phyloP scores from a whole-genome alignment of 2,329 filamentous ascomycete species.

The Rosellinia necatrix region DNA sequence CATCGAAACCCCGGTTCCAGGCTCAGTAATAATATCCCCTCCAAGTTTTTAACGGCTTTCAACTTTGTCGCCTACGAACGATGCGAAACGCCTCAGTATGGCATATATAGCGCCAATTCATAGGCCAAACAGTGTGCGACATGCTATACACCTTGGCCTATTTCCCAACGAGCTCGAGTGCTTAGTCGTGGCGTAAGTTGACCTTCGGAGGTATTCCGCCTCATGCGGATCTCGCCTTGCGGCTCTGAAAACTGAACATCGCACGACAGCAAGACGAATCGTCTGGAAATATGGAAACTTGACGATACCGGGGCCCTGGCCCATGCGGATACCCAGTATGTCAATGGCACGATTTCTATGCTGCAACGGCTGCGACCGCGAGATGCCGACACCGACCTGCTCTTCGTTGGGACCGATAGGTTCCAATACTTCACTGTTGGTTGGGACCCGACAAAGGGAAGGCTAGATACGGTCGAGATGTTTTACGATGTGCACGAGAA shows the following conservation, averaged over 20 bases:
- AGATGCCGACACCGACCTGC: constrained; percentile 75
- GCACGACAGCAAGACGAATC: constrained; percentile 81
- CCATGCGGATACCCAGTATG: constrained; percentile 61
- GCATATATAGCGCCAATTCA: constrained; percentile 95
- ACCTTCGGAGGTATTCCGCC: background rate
- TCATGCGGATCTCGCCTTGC: no score
- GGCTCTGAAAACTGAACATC: no score
- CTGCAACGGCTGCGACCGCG: constrained; percentile 79
- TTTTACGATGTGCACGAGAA: constrained; percentile 61
- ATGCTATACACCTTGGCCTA: constrained; percentile 82
- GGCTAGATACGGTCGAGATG: constrained; percentile 56
- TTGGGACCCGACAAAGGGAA: constrained; percentile 69
- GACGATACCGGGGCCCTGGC: constrained; percentile 68
- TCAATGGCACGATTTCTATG: constrained; percentile 88
- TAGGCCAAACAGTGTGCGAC: constrained; percentile 84
- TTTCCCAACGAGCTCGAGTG: constrained; percentile 76
- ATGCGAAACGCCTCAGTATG: constrained; percentile 60
- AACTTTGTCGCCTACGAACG: constrained; percentile 14
- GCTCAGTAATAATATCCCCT: no score
- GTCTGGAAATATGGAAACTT: constrained; percentile 80
- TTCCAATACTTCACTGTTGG: constrained; percentile 88
- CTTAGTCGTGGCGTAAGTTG: constrained; percentile 81
- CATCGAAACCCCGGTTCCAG: constrained; percentile 24
- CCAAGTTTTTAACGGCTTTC: background rate
- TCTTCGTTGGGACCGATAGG: constrained; percentile 90